phyloP scores from a whole-genome alignment of 208 protist genomes.

The Trypanosoma avium region DNA sequence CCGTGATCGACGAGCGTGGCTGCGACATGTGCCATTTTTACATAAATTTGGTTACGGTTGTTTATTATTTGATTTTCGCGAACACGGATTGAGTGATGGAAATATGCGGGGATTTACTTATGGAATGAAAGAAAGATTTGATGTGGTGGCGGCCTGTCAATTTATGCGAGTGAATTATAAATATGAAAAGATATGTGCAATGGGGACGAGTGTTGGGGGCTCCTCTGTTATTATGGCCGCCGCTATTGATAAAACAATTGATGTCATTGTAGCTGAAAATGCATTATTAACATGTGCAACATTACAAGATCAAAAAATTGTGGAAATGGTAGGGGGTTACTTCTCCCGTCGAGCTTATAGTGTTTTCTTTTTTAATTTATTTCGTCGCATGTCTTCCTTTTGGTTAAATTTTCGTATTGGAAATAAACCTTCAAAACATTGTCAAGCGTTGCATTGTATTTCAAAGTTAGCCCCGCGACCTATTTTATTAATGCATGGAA shows the following conservation, averaged over 20 bases:
- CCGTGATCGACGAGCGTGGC: constrained; percentile 88
- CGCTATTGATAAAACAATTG: constrained; percentile 83
- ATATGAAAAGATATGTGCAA: constrained; percentile 73
- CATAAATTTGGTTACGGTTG: constrained; percentile 81
- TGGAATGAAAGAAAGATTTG: constrained; percentile 88
- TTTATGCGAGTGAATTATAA: constrained; percentile 68
- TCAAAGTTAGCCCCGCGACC: constrained; percentile 73
- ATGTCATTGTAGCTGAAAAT: constrained; percentile 90
- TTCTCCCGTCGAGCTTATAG: constrained; percentile 62
- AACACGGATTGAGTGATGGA: constrained; percentile 86
- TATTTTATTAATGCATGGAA: constrained; percentile 90
- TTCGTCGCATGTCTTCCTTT: constrained; percentile 60
- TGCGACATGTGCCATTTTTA: constrained; percentile 85
- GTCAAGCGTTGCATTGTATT: constrained; percentile 85
- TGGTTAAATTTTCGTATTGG: constrained; percentile 88
- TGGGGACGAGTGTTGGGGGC: constrained; percentile 89
- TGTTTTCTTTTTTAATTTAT: constrained; percentile 60
- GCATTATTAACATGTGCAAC: constrained; percentile 80
- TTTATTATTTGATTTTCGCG: constrained; percentile 90
- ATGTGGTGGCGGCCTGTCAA: constrained; percentile 80
- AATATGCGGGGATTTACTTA: constrained; percentile 85
- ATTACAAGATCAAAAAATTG: constrained; percentile 79
- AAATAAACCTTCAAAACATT: constrained; percentile 82
- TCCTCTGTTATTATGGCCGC: constrained; percentile 90
- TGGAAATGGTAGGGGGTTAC: constrained; percentile 70